Evolutionary conservation across 306 rosid genomes (phyloP), one percentile per base, ranked within the genome.

Genomic region (Gillenia trifoliata): DNA sequence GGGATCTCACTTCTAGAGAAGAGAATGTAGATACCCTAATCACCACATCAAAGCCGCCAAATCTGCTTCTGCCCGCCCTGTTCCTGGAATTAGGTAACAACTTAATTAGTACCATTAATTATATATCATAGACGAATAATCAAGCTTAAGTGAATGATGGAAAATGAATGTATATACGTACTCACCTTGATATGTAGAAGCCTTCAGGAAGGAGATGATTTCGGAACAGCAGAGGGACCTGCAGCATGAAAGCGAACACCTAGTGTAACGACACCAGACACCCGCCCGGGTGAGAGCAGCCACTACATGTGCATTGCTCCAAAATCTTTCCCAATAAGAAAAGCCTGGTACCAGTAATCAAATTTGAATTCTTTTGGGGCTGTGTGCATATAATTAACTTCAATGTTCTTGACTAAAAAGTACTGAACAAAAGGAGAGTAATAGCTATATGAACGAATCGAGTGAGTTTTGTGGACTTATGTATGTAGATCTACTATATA

Each of bases 31-130:
- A 87, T 86, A 68, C 87, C 36, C 89, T 74, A 52, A 84, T 34
- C 57, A 89, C 80, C 6, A 77, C 90, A 70, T 85, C 88, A 55
- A 87, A 80, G 40, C 90, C 87, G 41, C 75, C 76, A 87, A 87
- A 70, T 87, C 87, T 33, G 87, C 87, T 73, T 87, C 92, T 52
- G 91, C 91, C n/a, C 87, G 62, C 57, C 91, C 94, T 5, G 86
- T 40, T 89, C 86, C 91, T 83, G 62, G 19, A 59, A 13, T 59
- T 59, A 59, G n/a, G 34, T 26, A 26, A 55, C 1, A 55, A 55
- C 25, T 54, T n/a, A 54, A 8, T 22, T 22, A 55, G 6, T 25
- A 22, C 13, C 23, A 10, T n/a, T 55, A 3, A 38, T 38, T 38
- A 33, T 38, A 38, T 38, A 11, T 38, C 41, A 38, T 38, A 38